phyloP scores from a whole-genome alignment of 1,284 basidiomycete species.

The Vanrija pseudolonga region DNA sequence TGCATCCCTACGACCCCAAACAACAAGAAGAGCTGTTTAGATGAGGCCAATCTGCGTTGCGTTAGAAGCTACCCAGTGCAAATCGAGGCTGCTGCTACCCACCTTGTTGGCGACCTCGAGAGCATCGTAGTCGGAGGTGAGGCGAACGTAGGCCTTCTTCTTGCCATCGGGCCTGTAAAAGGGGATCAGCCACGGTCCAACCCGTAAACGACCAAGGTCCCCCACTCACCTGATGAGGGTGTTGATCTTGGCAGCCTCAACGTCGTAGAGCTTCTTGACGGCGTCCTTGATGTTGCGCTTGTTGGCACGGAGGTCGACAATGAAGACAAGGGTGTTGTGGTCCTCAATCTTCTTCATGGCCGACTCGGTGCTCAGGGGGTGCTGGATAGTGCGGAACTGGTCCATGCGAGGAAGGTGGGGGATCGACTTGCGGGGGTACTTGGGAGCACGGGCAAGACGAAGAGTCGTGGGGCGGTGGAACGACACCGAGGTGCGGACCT shows the following conservation, averaged over 20 bases:
- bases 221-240: slow-evolving; percentile 94
- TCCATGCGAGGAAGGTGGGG: slow-evolving; percentile 96
- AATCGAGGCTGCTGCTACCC: slow-evolving; percentile 31
- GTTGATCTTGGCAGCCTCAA: slow-evolving; percentile 93
- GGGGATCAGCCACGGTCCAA: too few species aligned
- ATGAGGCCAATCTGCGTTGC: slow-evolving; percentile 49
- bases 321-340: slow-evolving; percentile 98
- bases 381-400: slow-evolving; percentile 90
- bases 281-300: slow-evolving; percentile 99
- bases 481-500: slow-evolving; percentile 78
- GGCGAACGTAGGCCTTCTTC: slow-evolving; percentile 98
- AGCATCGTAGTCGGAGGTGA: slow-evolving; percentile 94
- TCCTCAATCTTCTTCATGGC: slow-evolving; percentile 92
- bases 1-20: slow-evolving; percentile 20
- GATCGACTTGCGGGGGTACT: slow-evolving; percentile 91
- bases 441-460: slow-evolving; percentile 74
- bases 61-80: background rate
- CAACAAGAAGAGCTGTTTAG: slow-evolving; percentile 28
- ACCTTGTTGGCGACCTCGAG: slow-evolving; percentile 99
- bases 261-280: slow-evolving; percentile 98
- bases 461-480: slow-evolving; percentile 98
- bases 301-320: slow-evolving; percentile 92
- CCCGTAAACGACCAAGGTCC: slow-evolving; percentile 29
- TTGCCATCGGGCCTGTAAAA: slow-evolving; percentile 81
- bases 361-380: slow-evolving; percentile 59